These are phyloP conservation scores for Chrysoporthe austroafricana DNA, from an alignment of 2,329 filamentous ascomycete genomes.

Conservation along the genomic window DNA sequence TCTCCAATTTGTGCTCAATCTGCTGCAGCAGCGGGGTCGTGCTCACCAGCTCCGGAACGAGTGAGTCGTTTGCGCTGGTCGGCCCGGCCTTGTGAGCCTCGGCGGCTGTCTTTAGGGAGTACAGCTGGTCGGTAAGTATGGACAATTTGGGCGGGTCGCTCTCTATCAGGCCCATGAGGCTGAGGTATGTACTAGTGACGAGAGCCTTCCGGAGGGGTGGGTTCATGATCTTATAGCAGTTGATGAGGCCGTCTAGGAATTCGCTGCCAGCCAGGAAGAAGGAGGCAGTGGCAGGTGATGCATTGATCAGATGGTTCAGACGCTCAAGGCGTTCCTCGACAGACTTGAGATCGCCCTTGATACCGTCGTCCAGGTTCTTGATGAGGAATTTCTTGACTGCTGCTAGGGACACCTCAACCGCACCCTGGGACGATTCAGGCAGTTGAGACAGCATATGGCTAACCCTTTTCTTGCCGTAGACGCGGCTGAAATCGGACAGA, in stretches of 20 bases:
- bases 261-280: constrained; percentile 84
- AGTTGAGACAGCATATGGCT: constrained; percentile 53
- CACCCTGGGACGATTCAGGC: constrained; percentile 54
- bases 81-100: constrained; percentile 64
- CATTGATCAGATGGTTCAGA: constrained; percentile 67
- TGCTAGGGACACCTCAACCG: constrained; percentile 59
- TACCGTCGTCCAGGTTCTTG: constrained; percentile 63
- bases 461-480: constrained; percentile 67
- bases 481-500: constrained; percentile 67
- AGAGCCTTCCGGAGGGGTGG: constrained; percentile 68
- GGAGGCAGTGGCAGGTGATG: constrained; percentile 58
- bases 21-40: constrained; percentile 75
- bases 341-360: constrained; percentile 57
- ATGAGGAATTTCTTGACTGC: constrained; percentile 66
- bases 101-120: constrained; percentile 74
- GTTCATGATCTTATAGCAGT: constrained; percentile 67
- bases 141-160: constrained; percentile 71
- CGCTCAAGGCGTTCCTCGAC: constrained; percentile 59
- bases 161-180: constrained; percentile 71
- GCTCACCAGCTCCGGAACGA: constrained; percentile 83
- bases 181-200: constrained; percentile 75
- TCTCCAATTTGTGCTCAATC: constrained; percentile 58
- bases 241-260: constrained; percentile 76
- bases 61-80: constrained; percentile 64
- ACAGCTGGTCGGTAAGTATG: constrained; percentile 80